Conservation (phyloP, 768 basidiomycete genomes). For the Lactarius sanguifluus region DNA sequence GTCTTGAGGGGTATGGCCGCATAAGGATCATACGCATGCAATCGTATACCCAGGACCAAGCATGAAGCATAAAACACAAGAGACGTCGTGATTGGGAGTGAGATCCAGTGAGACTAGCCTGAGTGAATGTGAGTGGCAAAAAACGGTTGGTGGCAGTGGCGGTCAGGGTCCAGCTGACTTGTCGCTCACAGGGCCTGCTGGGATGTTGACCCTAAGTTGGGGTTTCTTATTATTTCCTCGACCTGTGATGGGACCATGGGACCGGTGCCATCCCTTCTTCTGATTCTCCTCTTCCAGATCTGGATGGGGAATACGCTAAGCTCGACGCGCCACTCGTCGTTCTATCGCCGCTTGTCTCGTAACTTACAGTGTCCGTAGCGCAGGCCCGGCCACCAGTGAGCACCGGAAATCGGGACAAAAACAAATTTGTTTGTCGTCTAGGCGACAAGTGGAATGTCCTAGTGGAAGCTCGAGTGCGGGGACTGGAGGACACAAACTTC, state of each 20-base stretch:
- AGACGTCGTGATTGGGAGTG: too few species aligned
- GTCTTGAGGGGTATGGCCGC: too few species aligned
- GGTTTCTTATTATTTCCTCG: neutral
- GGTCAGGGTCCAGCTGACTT: too few species aligned
- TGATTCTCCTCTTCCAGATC: neutral
- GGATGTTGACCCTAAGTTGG: too few species aligned
- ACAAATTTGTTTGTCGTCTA: neutral
- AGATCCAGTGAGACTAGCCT: too few species aligned
- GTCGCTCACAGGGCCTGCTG: too few species aligned
- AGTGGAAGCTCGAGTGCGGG: neutral
- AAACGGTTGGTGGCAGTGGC: too few species aligned
- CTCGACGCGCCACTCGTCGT: neutral
- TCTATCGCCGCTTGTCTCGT: neutral
- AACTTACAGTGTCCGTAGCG: neutral
- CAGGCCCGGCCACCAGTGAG: neutral
- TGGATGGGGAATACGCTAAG: neutral
- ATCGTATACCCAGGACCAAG: too few species aligned
- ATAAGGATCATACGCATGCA: too few species aligned
- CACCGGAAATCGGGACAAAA: neutral
- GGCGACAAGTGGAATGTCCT: neutral
- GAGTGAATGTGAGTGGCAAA: too few species aligned
- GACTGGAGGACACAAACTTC: neutral
- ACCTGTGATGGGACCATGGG: neutral
- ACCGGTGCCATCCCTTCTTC: neutral
- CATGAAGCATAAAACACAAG: too few species aligned